These are phyloP conservation scores for Durio zibethinus DNA, from an alignment of 345 rosid species.

Conservation along the genomic window DNA sequence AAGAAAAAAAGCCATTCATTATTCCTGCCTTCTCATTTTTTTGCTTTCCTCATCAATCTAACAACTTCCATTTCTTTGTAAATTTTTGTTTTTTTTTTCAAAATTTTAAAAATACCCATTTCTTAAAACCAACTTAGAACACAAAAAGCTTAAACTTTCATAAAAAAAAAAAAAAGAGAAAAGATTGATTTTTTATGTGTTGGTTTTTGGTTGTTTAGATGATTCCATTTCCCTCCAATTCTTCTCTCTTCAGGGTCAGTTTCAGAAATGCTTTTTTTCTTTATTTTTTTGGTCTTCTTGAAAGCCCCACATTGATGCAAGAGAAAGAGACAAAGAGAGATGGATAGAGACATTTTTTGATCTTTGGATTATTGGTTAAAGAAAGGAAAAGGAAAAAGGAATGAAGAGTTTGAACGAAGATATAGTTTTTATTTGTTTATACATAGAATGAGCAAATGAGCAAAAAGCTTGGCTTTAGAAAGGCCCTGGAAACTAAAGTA, in stretches of 20 bases:
- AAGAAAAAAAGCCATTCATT: not conserved
- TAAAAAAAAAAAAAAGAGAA: not conserved
- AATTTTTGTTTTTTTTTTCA: not conserved
- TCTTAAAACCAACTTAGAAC: not conserved
- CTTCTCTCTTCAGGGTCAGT: slow-evolving; percentile 5
- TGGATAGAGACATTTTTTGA: slow-evolving; percentile 4
- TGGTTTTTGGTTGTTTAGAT: not conserved
- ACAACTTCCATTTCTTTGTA: slow-evolving; percentile 8
- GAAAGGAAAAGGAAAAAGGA: slow-evolving; percentile 27
- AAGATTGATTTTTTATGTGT: not conserved
- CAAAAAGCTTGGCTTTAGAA: slow-evolving; percentile 35
- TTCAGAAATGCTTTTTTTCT: slow-evolving; percentile 4
- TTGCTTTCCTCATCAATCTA: slow-evolving; percentile 9
- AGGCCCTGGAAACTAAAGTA: slow-evolving; percentile 31
- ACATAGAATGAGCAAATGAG: slow-evolving; percentile 31
- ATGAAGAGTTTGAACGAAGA: slow-evolving; percentile 4
- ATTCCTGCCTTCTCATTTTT: slow-evolving; percentile 9
- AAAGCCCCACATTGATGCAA: slow-evolving; percentile 10
- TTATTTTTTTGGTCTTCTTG: slow-evolving; percentile 16
- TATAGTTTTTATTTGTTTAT: not conserved
- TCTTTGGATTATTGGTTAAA: slow-evolving; percentile 18
- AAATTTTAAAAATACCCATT: slow-evolving; percentile 10
- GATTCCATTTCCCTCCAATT: slow-evolving; percentile 12
- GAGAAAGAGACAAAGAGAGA: not conserved
- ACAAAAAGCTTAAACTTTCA: not conserved